Evolutionary conservation across 2,329 filamentous ascomycete genomes (phyloP), one percentile per base, ranked within the genome.

Genomic region (Phyllachora maydis): DNA sequence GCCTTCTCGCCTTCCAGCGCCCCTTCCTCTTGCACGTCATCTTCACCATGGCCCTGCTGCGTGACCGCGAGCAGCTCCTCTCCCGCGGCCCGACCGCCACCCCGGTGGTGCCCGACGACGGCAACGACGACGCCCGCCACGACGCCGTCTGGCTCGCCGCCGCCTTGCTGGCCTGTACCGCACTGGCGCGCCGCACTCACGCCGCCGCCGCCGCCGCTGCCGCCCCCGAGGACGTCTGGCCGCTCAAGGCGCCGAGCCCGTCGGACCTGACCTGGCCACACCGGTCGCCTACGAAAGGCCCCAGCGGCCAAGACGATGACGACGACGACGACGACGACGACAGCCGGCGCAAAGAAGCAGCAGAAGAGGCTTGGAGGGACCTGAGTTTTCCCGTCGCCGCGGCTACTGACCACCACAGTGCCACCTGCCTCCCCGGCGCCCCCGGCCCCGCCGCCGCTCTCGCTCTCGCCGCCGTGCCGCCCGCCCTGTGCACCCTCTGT

Each of bases 191-290:
- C 13, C n/a, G n/a, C n/a, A n/a, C n/a, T n/a, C n/a, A n/a, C n/a
- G n/a, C n/a, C n/a, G n/a, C n/a, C n/a, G n/a, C n/a, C n/a, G 37
- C 59, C 12, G 52, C 59, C 16, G 43, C 46, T 1, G 28, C 35
- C 1, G 41, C 43, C 0, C 44, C 59, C 0, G 40, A 53, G 23
- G 39, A 59, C 26, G 48, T 57, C 3, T 74, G 66, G 66, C 67
- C 67, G 1, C 41, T 73, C 2, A 55, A 49, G 18, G 30, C 42
- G 3, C 37, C 46, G 0, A 43, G 43, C 1, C 28, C 44, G 1
- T 35, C 42, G 1, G 60, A 69, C 30, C 44, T 72, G 2, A 50
- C 61, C 33, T 74, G 66, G 67, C 36, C n/a, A n/a, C n/a, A n/a
- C n/a, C n/a, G n/a, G n/a, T n/a, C n/a, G n/a, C n/a, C n/a, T n/a